These are phyloP conservation scores for Colletotrichum incanum DNA, from an alignment of 2,329 filamentous ascomycete species.

Conservation along the genomic window DNA sequence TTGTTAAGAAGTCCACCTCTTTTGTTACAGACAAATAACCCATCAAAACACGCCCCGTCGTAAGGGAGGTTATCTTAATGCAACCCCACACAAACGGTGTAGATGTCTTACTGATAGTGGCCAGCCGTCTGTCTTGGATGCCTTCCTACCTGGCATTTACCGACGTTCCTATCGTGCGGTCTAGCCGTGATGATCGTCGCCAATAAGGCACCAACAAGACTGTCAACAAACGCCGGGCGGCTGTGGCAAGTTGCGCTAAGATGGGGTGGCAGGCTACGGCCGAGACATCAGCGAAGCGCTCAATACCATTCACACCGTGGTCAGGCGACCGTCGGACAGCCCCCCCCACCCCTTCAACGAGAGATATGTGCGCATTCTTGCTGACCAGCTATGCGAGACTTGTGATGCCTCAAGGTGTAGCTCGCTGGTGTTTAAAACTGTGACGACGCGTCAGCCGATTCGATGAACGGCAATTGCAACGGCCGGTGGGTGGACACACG, in stretches of 20 bases:
- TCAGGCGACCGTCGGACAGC: not conserved
- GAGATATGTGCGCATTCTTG: not conserved
- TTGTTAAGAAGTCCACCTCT: not conserved
- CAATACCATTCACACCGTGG: not conserved
- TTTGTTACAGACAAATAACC: not conserved
- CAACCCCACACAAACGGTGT: not conserved
- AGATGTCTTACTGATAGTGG: constrained; percentile 14
- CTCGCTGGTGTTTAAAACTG: not conserved
- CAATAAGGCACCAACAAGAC: not conserved
- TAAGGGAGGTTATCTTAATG: not conserved
- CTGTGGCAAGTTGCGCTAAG: not conserved
- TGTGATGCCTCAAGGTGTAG: not conserved
- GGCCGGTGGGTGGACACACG: not conserved
- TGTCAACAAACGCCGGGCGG: not conserved
- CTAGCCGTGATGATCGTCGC: not conserved
- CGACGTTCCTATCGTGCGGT: not conserved
- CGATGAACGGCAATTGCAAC: not conserved
- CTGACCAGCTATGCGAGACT: not conserved
- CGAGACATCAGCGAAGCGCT: not conserved
- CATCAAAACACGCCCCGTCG: not conserved
- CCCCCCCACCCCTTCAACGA: not conserved
- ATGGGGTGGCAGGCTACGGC: not conserved
- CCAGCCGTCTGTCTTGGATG: not conserved
- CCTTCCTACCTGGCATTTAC: not conserved
- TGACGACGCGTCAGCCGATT: not conserved